Percentiles rank a stretch among this genome's conserved stretches.
phyloP scores from a whole-genome alignment of 805 yeast genomes.

The Brettanomyces nanus region DNA sequence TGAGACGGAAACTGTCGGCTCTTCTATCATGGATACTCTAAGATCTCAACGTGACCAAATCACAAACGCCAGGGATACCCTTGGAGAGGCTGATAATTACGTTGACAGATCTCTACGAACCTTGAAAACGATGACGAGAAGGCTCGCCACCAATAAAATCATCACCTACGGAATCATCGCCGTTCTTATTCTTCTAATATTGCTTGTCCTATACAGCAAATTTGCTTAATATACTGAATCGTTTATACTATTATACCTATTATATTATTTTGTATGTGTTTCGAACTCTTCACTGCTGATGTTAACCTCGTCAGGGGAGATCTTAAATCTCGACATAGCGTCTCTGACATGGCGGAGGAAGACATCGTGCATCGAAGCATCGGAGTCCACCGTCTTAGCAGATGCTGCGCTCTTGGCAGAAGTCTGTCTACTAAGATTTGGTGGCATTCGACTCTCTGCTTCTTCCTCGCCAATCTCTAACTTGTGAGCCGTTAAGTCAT shows the following conservation, averaged over 20 bases:
- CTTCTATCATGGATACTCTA: constrained; percentile 79
- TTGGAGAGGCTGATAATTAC: constrained; percentile 84
- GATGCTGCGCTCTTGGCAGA: constrained; percentile 10
- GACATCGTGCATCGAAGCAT: constrained; percentile 18
- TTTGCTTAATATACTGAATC: too few relatives aligned
- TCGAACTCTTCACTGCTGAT: constrained; percentile 52
- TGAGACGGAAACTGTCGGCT: constrained; percentile 89
- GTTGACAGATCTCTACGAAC: constrained; percentile 87
- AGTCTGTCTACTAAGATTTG: constrained; percentile 22
- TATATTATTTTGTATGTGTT: constrained; percentile 19
- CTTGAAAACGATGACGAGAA: constrained; percentile 81
- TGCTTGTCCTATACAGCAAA: constrained; percentile 78
- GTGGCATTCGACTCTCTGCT: constrained; percentile 27
- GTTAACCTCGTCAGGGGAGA: constrained; percentile 30
- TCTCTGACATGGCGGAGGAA: constrained; percentile 34
- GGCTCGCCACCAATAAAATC: constrained; percentile 85
- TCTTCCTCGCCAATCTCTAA: constrained; percentile 62
- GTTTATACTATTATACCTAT: background rate
- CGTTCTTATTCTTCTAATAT: constrained; percentile 70
- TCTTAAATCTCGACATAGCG: constrained; percentile 30
- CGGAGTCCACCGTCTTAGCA: constrained; percentile 16
- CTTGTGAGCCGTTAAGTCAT: constrained; percentile 58
- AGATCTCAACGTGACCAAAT: constrained; percentile 93
- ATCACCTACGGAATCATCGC: constrained; percentile 89
- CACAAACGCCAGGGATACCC: constrained; percentile 73